Percentiles rank a stretch among this genome's conserved stretches.
Conservation (phyloP, 176 grass and related monocot species). For the Rhipidocladum racemiflorum region DNA sequence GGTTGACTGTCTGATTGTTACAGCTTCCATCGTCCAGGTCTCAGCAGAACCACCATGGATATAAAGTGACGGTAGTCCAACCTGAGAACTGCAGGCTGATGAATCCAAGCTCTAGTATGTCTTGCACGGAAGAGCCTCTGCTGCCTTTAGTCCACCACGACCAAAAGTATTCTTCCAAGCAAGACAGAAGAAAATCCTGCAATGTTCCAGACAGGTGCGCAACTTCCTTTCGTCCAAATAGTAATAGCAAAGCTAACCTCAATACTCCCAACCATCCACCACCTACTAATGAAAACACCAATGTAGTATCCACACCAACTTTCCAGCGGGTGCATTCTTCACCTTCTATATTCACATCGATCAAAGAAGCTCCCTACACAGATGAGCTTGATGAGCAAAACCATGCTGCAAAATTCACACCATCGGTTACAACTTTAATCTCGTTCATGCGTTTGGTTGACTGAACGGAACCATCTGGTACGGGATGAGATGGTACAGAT, state of each 20-base stretch:
- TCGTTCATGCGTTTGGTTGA: too few relatives aligned
- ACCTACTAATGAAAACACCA: conserved; percentile 24
- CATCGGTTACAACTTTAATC: conserved; percentile 56
- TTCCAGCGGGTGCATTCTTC: conserved; percentile 49
- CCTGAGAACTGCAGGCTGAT: conserved; percentile 26
- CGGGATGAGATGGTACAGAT: too few relatives aligned
- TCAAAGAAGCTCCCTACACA: conserved; percentile 32
- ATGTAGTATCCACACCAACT: conserved; percentile 12
- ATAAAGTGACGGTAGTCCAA: conserved; percentile 31
- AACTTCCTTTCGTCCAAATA: conserved; percentile 27
- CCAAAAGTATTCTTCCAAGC: conserved; percentile 15
- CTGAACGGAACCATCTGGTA: too few relatives aligned
- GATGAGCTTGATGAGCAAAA: conserved; percentile 37
- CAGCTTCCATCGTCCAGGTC: neutral
- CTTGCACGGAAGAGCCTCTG: conserved; percentile 38
- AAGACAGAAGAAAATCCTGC: conserved; percentile 36
- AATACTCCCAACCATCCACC: conserved; percentile 21
- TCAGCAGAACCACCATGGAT: conserved; percentile 27
- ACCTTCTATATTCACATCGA: conserved; percentile 60
- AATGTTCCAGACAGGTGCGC: conserved; percentile 38
- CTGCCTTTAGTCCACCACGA: conserved; percentile 33
- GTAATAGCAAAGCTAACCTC: conserved; percentile 22
- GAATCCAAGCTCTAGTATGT: conserved; percentile 30
- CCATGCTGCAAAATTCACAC: conserved; percentile 32
- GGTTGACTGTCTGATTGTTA: conserved; percentile 20